A percentile compares a stretch with the other conserved stretches of the same genome.
These are phyloP conservation scores for Kodamaea lidongshanica DNA, from an alignment of 805 yeast species.

Conservation along the genomic window DNA sequence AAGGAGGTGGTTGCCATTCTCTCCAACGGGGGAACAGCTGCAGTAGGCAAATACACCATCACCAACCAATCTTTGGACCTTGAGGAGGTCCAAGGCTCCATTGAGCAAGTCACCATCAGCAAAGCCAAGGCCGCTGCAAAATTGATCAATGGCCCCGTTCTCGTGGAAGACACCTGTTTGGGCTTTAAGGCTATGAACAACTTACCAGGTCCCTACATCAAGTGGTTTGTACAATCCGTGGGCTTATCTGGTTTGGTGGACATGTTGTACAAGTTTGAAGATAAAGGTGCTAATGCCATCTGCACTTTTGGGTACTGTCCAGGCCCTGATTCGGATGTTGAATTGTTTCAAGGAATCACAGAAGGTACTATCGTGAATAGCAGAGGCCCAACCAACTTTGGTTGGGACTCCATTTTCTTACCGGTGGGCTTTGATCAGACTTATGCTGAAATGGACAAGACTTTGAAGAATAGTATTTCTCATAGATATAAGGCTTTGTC, in stretches of 20 bases:
- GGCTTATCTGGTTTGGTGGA: conserved; percentile 75
- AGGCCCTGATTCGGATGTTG: conserved; percentile 68
- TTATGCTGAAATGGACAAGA: conserved; percentile 84
- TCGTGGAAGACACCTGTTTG: conserved; percentile 93
- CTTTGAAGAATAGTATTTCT: conserved; percentile 70
- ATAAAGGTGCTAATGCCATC: conserved; percentile 79
- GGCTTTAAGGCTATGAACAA: conserved; percentile 72
- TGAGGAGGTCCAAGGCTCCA: conserved; percentile 86
- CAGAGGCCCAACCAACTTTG: conserved; percentile 78
- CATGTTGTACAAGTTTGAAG: conserved; percentile 74
- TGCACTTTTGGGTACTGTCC: conserved; percentile 91
- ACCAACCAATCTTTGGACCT: conserved; percentile 67
- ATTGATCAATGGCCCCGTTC: conserved; percentile 65
- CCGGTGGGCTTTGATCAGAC: conserved; percentile 66
- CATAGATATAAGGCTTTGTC: conserved; percentile 83
- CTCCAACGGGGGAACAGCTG: conserved; percentile 26
- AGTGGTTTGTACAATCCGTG: conserved; percentile 79
- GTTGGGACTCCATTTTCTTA: conserved; percentile 90
- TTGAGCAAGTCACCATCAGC: conserved; percentile 72
- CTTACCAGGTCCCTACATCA: conserved; percentile 91
- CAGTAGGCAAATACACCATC: conserved; percentile 47
- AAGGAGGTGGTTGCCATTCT: conserved; percentile 78
- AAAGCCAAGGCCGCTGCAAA: conserved; percentile 73
- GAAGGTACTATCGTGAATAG: conserved; percentile 72
- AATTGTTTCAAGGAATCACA: conserved; percentile 78